Conservation (phyloP, 768 basidiomycete species). For the Agrocybe praecox region DNA sequence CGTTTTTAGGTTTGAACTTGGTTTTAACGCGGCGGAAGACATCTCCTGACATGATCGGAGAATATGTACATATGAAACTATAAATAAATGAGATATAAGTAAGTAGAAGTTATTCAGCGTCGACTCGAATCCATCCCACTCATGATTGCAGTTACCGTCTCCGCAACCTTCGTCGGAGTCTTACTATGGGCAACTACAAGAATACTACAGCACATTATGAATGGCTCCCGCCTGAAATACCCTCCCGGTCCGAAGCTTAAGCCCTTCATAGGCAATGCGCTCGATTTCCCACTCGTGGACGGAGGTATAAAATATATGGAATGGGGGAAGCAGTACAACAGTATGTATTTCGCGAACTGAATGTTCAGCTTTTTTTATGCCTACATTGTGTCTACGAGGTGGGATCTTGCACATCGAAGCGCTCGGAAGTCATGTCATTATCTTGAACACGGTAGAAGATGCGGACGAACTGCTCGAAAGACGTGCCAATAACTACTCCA, state of each 20-base stretch:
- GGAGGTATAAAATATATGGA: slow-evolving; percentile 4
- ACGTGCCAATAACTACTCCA: slow-evolving; percentile 48
- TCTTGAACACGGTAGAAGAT: slow-evolving; percentile 28
- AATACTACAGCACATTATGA: neutral
- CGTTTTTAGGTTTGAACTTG: no score
- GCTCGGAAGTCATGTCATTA: slow-evolving; percentile 24
- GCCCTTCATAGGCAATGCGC: slow-evolving; percentile 24
- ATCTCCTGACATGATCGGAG: no score
- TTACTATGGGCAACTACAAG: neutral
- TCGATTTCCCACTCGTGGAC: slow-evolving; percentile 10
- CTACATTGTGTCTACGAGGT: no score
- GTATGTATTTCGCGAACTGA: neutral
- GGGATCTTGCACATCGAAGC: slow-evolving; percentile 23
- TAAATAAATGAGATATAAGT: no score
- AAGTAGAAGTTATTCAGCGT: no score
- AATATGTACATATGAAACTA: no score
- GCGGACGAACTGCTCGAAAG: slow-evolving; percentile 38
- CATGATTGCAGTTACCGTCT: no score
- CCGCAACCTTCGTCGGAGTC: no score
- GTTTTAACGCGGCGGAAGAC: no score
- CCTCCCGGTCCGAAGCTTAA: slow-evolving; percentile 24
- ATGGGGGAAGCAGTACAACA: slow-evolving; percentile 19
- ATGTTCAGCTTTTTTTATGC: neutral
- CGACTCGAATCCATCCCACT: no score
- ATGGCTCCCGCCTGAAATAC: neutral